Percentiles rank a stretch among this genome's conserved stretches.
Evolutionary conservation across 1,284 basidiomycete species (phyloP).

Genomic region (Ceratobasidium theobromae): DNA sequence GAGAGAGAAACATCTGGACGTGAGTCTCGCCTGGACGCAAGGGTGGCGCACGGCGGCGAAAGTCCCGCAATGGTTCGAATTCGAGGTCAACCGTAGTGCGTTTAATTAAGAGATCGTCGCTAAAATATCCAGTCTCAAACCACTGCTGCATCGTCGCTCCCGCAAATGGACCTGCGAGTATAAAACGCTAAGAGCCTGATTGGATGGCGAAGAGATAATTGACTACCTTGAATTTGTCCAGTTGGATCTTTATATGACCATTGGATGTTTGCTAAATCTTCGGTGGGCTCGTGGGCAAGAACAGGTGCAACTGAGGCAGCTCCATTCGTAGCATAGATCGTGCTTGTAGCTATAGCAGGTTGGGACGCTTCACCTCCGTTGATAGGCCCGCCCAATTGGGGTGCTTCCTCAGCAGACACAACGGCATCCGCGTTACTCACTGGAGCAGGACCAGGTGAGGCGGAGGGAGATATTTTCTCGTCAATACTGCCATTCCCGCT

Average conservation of each 20-base stretch:
- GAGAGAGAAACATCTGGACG: conserved; percentile 24
- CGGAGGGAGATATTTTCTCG: conserved; percentile 17
- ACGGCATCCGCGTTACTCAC: conserved; percentile 12
- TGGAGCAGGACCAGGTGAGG: conserved; percentile 11
- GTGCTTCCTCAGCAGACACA: neutral
- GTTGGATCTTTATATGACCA: conserved; percentile 94
- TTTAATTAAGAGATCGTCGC: conserved; percentile 81
- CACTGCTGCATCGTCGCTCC: conserved; percentile 95
- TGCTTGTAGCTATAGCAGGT: neutral
- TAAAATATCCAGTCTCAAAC: conserved; percentile 91
- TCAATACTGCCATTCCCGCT: neutral
- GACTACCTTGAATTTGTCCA: conserved; percentile 82
- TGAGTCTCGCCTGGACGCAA: conserved; percentile 35
- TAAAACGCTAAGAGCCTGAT: conserved; percentile 26
- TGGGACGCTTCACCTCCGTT: neutral
- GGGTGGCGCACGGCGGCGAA: conserved; percentile 33
- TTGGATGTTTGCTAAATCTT: conserved; percentile 68
- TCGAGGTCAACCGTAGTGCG: conserved; percentile 49
- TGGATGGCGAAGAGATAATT: too few species aligned
- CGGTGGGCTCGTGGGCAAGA: conserved; percentile 50
- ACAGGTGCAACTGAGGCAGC: conserved; percentile 35
- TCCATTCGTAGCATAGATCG: conserved; percentile 19
- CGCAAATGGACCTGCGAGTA: conserved; percentile 76
- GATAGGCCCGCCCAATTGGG: neutral
- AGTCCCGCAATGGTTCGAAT: conserved; percentile 45